Base-by-base conservation (phyloP, 352 stramenopile species). In the Lagenidium giganteum region DNA sequence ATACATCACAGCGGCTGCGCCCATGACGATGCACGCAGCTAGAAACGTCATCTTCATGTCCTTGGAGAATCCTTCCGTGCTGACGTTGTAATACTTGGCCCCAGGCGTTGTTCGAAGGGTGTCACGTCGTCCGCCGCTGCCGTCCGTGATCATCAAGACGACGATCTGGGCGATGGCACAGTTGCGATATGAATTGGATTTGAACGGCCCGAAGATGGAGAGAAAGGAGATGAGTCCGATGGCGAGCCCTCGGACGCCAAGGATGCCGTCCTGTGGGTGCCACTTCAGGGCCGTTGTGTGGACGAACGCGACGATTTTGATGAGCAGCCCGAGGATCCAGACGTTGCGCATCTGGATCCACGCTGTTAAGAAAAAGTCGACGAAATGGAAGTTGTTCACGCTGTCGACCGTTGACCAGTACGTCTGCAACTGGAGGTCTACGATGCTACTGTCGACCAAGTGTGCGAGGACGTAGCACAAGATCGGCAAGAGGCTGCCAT, bases 401-500 rank as follows among this genome's bases (percentile, higher is more conserved):
- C 53, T 51, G 3, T 35, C 34, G 0, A 45, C 21, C 0, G 52
- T 51, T 5, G 51, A 27, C 42, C 42, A 62, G 8, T 32, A 23
- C 14, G 45, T 43, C 16, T 67, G 32, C 2, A 25, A 39, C 3
- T 53, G 26, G 2, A 26, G 37, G n/a, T 68, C 46, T 0, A 55
- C 29, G 2, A 68, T 21, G 9, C 44, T 30, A 5, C 43, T 48
- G 29, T 68, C 59, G n/a, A 68, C 30, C 2, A 51, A 43, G 16
- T 68, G 59, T 0, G 59, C 48, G 0, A 57, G 8, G 1, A 45
- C 32, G 33, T 68, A 68, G 27, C 42, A 51, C 4, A 58, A 8
- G 12, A 68, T 30, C 2, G 64, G 49, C 2, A 54, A 6, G 56
- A 51, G 65, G 28, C 57, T 72, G 17, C 62, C 60, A 30, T 78